Base-by-base conservation (phyloP, 371 early-diverging fungal genomes). In the Apophysomyces variabilis region DNA sequence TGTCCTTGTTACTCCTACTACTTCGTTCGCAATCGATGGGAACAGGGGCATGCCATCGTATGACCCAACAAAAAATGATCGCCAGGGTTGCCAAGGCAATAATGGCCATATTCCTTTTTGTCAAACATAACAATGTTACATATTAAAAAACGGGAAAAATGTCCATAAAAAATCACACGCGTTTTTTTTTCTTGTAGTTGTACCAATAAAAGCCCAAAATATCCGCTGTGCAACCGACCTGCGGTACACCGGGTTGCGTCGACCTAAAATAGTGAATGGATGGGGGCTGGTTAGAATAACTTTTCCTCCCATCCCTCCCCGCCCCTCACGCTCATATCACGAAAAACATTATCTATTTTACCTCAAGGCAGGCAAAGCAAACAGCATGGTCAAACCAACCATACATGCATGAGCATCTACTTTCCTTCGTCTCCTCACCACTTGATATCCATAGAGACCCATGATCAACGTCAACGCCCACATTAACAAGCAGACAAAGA, bases 181-280 rank as follows among this genome's bases (percentile, higher is more conserved):
- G 32, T 26, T 26, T 26, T 26, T 26, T 26, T 26, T 26, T 3
- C 3, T 26, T 26, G 32, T 47, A 5, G 21, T 36, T 50, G 18
- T 77, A 77, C 77, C 77, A 77, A n/a, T 77, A 77, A 63, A 71
- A 77, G 8, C 77, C 74, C 12, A 79, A 57, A 18, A 74, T 70
- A 47, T 79, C 79, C 16, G 77, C 69, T 11, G 72, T 74, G 56
- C 76, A 76, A 21, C 79, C 79, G n/a, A 76, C 71, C 16, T 64
- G 67, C 26, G 79, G 79, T 21, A 76, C 72, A 18, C 79, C 79
- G 11, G 79, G 79, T 54, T 79, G 79, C 13, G 79, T 70, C 9
- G 72, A 71, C 35, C 72, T 69, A 37, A 11, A 37, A 11, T 13
- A 26, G 32, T 26, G 32, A 26, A 26, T 26, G 32, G 32, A 26